phyloP scores from a whole-genome alignment of 208 protist species.

The Naegleria lovaniensis region DNA sequence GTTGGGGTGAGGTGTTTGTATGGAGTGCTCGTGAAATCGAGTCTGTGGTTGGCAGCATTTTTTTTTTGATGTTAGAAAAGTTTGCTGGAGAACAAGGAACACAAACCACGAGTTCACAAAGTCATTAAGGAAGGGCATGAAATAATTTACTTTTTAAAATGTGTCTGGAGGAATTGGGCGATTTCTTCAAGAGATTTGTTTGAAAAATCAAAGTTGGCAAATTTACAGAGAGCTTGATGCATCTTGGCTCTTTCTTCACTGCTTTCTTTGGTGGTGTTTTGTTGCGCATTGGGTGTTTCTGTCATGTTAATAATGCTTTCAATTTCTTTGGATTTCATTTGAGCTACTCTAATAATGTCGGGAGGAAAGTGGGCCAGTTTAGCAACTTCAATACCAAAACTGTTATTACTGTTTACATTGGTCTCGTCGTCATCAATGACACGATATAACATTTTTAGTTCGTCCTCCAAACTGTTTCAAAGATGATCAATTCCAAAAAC shows the following conservation, averaged over 20 bases:
- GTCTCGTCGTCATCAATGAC: not conserved
- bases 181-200: not conserved
- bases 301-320: not conserved
- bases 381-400: constrained; percentile 27
- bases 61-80: too few species aligned
- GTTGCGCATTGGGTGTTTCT: not conserved
- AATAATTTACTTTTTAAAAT: too few species aligned
- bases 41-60: too few species aligned
- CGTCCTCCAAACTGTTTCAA: not conserved
- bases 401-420: not conserved
- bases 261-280: not conserved
- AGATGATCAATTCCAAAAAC: too few species aligned
- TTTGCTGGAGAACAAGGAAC: too few species aligned
- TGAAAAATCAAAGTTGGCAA: not conserved
- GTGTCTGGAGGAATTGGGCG: too few species aligned
- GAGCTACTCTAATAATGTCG: not conserved
- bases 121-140: too few species aligned
- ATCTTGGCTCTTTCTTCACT: not conserved
- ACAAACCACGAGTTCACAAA: too few species aligned
- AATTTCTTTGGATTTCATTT: not conserved
- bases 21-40: too few species aligned
- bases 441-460: not conserved
- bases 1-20: too few species aligned
- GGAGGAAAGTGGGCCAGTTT: not conserved
- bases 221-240: not conserved